Evolutionary conservation across 164 flowering plant genomes (phyloP), one percentile per base, ranked within the genome.

Genomic region (Malania oleifera): DNA sequence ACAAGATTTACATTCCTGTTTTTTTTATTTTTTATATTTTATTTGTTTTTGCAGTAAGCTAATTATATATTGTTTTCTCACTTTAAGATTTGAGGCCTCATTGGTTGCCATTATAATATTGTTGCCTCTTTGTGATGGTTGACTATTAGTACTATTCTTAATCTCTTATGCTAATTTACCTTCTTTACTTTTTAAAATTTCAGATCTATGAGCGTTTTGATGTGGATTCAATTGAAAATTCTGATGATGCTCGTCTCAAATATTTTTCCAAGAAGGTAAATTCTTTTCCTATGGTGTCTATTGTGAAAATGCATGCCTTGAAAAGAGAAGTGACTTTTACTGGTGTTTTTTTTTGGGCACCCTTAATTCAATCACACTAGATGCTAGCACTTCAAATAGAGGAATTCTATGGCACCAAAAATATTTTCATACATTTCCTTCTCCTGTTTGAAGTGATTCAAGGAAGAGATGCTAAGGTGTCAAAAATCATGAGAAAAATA

Each of bases 171-270:
- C 39, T 58, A 17, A 24, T 49, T 23, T 49, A 27, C 26, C 24
- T 45, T 62, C 54, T 5, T 35, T 13, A 48, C 43, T n/a, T 44
- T 34, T 22, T 3, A 10, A 65, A 25, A 46, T 47, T 70, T 22
- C 77, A 92, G 98, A 65, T 89, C 50, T 93, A 82, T 72, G 81
- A 84, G 68, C 82, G 97, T 19, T 84, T 90, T 67, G 78, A 78
- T 70, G 67, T 70, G 41, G 70, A 78, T 46, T 82, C 97, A n/a
- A 56, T 82, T 24, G 65, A 19, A 25, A 80, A 79, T 51, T 81
- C 70, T 51, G 89, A 82, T 67, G 86, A 90, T 81, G 89, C 87
- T 34, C 97, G 98, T 35, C 69, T 87, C 65, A 79, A 84, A 23
- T 87, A 82, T 66, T 93, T 93, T 55, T 43, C 73, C 23, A 71